These are phyloP conservation scores for Amaranthus hypochondriacus DNA, from an alignment of 148 eudicot genomes.

Conservation along the genomic window DNA sequence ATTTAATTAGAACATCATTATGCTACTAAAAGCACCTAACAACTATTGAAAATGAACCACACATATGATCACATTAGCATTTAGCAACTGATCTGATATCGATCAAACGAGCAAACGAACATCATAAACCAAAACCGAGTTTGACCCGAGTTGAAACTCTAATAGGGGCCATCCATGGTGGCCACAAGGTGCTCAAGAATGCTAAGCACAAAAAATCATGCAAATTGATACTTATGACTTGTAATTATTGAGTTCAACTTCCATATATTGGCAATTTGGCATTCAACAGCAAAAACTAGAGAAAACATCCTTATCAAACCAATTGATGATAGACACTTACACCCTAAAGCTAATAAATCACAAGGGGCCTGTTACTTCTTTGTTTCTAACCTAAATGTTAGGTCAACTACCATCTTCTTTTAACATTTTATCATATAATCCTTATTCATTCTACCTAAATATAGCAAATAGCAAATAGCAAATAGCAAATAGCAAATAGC, in stretches of 20 bases:
- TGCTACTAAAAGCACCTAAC: too few relatives aligned
- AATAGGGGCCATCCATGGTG: background rate
- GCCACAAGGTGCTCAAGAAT: background rate
- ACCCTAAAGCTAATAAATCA: conserved; percentile 16
- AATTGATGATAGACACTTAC: conserved; percentile 6
- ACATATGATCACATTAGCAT: too few relatives aligned
- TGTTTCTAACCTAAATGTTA: conserved; percentile 17
- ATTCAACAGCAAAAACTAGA: conserved; percentile 13
- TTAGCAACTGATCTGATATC: too few relatives aligned
- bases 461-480: background rate
- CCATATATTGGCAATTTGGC: conserved; percentile 13
- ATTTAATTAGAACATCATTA: too few relatives aligned
- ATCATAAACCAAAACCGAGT: too few relatives aligned
- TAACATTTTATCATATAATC: conserved; percentile 14
- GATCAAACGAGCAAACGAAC: too few relatives aligned
- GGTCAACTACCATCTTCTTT: conserved; percentile 23
- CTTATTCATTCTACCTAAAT: background rate
- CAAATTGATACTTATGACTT: background rate
- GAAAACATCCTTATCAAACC: conserved; percentile 20
- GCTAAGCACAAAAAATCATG: conserved; percentile 1
- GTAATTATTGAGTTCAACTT: conserved; percentile 9
- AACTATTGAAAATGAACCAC: too few relatives aligned
- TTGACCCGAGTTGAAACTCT: background rate
- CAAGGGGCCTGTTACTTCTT: conserved; percentile 6
- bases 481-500: background rate